phyloP scores from a whole-genome alignment of 768 basidiomycete species.

The Tricholoma furcatifolium region DNA sequence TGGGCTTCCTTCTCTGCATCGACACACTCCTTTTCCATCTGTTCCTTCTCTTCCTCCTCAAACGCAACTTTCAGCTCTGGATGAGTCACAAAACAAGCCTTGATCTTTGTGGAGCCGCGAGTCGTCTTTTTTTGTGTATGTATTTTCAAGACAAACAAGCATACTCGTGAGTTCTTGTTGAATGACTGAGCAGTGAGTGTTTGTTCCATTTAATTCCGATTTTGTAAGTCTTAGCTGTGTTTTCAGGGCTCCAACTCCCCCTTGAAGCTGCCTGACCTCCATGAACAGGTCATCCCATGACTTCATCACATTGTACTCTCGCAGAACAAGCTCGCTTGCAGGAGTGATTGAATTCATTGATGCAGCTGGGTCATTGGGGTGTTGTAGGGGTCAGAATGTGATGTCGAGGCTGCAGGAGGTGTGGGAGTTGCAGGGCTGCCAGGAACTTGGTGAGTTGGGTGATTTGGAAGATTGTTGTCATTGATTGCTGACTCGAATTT shows the following conservation, averaged over 20 bases:
- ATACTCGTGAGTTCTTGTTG: too few relatives aligned
- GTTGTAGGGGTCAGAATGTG: too few relatives aligned
- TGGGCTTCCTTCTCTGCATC: not conserved
- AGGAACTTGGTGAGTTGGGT: too few relatives aligned
- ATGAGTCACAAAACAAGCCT: not conserved
- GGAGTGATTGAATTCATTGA: not conserved
- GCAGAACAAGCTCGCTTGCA: not conserved
- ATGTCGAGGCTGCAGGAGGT: too few relatives aligned
- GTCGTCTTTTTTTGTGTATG: not conserved
- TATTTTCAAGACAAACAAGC: not conserved
- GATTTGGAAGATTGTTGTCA: too few relatives aligned
- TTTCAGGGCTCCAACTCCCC: not conserved
- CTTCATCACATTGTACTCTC: not conserved
- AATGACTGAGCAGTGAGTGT: not conserved
- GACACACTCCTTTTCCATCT: not conserved
- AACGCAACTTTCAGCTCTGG: not conserved
- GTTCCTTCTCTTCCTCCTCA: not conserved
- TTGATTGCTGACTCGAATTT: too few relatives aligned
- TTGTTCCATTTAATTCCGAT: not conserved
- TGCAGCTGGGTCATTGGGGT: too few relatives aligned
- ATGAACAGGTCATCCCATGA: not conserved
- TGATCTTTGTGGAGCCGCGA: not conserved
- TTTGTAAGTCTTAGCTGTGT: not conserved
- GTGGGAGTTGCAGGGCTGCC: too few relatives aligned
- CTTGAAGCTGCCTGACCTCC: not conserved